A percentile compares a stretch with the other conserved stretches of the same genome.
phyloP scores from a whole-genome alignment of 202 grass and related monocot species.

The Cymbopogon flexuosus region DNA sequence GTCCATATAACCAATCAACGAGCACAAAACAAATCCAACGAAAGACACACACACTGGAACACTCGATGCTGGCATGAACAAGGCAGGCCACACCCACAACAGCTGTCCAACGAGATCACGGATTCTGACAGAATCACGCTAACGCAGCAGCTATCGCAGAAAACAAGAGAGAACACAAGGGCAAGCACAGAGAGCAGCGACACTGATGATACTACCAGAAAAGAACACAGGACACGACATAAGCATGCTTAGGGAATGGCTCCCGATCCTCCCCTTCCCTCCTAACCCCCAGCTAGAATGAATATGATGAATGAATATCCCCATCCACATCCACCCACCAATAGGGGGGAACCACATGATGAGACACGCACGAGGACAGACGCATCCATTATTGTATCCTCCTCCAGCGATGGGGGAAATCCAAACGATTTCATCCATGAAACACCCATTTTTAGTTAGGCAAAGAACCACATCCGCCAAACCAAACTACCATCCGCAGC shows the following conservation, averaged over 20 bases:
- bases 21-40: background rate
- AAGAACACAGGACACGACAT: background rate
- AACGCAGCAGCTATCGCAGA: background rate
- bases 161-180: background rate
- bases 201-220: background rate
- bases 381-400: background rate
- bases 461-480: conserved; percentile 14
- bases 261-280: background rate
- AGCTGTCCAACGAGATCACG: conserved; percentile 18
- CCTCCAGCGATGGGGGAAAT: background rate
- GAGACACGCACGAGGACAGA: conserved; percentile 13
- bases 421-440: background rate
- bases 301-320: background rate
- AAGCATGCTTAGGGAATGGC: conserved; percentile 22
- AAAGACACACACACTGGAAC: background rate
- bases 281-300: conserved; percentile 3
- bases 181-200: background rate
- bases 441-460: conserved; percentile 8
- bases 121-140: conserved; percentile 4
- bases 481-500: background rate
- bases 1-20: background rate
- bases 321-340: background rate
- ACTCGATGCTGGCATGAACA: conserved; percentile 29
- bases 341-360: conserved; percentile 18
- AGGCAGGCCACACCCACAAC: background rate